phyloP scores from a whole-genome alignment of 2,329 filamentous ascomycete species.

The Calonectria pauciramosa region DNA sequence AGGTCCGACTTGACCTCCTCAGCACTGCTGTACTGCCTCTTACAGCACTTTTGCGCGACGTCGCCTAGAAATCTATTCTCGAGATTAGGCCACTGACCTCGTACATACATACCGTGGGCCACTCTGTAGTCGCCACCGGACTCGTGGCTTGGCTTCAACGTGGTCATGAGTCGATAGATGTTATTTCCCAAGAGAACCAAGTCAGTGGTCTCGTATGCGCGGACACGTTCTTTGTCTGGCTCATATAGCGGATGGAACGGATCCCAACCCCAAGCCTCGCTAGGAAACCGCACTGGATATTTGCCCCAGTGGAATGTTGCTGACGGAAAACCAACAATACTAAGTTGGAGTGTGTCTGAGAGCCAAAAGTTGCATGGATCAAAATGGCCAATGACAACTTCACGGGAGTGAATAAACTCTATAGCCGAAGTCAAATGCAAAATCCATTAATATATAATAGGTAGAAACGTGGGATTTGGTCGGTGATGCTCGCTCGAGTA shows the following conservation, averaged over 20 bases:
- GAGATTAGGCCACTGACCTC: background rate
- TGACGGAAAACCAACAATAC: background rate
- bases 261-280: background rate
- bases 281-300: background rate
- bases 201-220: background rate
- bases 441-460: background rate
- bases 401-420: background rate
- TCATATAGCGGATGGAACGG: background rate
- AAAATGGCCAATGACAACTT: background rate
- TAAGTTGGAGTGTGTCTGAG: background rate
- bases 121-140: background rate
- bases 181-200: background rate
- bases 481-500: background rate
- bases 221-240: background rate
- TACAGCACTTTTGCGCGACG: background rate
- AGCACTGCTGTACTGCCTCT: background rate
- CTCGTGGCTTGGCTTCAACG: background rate
- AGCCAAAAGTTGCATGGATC: background rate
- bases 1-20: background rate
- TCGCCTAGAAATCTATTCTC: background rate
- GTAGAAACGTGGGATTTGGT: background rate
- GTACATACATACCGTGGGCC: background rate
- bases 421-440: background rate
- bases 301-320: background rate
- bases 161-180: background rate